Evolutionary conservation across 805 yeast genomes (phyloP).

Genomic region (Candida boleticola): DNA sequence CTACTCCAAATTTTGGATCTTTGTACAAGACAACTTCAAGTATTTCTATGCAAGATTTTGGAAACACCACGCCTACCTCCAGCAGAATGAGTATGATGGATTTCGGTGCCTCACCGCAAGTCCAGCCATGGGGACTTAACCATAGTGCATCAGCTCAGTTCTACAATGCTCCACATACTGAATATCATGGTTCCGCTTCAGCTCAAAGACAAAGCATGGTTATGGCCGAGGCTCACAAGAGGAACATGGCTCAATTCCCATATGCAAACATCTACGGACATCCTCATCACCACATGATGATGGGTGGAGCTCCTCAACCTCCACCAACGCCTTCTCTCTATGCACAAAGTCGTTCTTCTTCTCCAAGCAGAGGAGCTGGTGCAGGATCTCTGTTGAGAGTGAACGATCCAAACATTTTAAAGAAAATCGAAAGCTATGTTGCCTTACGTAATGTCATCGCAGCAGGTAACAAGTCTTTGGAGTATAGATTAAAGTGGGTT

Average conservation of each 20-base stretch:
- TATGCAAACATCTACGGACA: background rate
- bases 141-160: background rate
- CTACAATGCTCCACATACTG: background rate
- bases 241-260: constrained; percentile 6
- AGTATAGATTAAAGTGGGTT: constrained; percentile 42
- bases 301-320: constrained; percentile 2
- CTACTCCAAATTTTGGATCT: constrained; percentile 1
- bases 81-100: constrained; percentile 3
- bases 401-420: constrained; percentile 11
- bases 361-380: constrained; percentile 11
- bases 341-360: constrained; percentile 5
- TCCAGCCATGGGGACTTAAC: background rate
- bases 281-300: background rate
- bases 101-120: background rate
- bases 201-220: background rate
- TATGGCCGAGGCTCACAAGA: constrained; percentile 1
- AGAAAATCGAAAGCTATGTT: constrained; percentile 33
- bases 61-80: background rate
- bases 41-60: background rate
- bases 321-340: constrained; percentile 2
- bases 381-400: background rate
- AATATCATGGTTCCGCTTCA: background rate
- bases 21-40: background rate
- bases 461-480: constrained; percentile 40
- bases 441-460: constrained; percentile 35